Conservation (phyloP, 768 basidiomycete species). For the Trametes elegans region DNA sequence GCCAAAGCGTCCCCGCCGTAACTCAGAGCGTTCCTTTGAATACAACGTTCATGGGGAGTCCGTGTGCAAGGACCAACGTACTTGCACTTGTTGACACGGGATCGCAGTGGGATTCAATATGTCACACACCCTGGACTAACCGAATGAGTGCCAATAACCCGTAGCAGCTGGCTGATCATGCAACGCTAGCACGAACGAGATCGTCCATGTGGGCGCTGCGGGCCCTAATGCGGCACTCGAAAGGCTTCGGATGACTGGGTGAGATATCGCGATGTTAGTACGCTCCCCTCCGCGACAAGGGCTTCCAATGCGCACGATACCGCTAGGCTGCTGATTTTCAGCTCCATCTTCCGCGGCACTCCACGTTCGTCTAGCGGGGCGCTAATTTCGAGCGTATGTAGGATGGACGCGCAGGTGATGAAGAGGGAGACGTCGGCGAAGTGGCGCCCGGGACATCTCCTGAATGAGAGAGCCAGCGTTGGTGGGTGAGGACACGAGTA, state of each 20-base stretch:
- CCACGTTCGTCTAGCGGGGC: slow-evolving; percentile 3
- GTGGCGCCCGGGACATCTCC: slow-evolving; percentile 8
- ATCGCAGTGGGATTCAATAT: no score
- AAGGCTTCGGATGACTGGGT: neutral
- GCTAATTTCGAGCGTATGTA: slow-evolving; percentile 5
- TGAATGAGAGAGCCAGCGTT: neutral
- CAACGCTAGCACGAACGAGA: neutral
- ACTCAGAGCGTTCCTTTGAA: no score
- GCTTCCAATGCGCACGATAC: neutral
- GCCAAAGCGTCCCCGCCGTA: no score
- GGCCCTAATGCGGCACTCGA: slow-evolving; percentile 1
- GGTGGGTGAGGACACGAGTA: no score
- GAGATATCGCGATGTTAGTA: no score
- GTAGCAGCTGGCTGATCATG: neutral
- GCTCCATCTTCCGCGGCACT: neutral
- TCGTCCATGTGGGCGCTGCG: slow-evolving; percentile 4
- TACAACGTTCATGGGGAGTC: no score
- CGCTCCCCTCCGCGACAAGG: no score
- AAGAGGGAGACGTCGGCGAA: slow-evolving; percentile 3
- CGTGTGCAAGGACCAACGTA: no score
- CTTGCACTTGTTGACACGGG: no score
- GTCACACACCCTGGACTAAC: no score
- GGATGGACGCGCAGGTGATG: slow-evolving; percentile 5
- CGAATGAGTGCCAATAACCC: no score
- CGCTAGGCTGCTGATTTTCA: neutral